Evolutionary conservation across 257 asterid genomes (phyloP).

Genomic region (Buddleja alternifolia): DNA sequence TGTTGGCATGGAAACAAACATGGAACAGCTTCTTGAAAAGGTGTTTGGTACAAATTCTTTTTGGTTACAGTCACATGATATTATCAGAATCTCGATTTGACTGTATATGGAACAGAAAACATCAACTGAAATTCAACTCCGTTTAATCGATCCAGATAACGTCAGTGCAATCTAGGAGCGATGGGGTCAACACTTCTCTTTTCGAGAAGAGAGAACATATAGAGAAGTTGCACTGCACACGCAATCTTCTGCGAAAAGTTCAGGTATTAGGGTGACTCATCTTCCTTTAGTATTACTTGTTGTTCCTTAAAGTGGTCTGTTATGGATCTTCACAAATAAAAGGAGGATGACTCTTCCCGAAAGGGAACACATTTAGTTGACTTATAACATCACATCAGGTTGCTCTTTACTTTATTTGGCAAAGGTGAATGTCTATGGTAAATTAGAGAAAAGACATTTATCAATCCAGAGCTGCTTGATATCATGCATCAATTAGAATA

Average conservation of each 20-base stretch:
- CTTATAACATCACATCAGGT: conserved; percentile 13
- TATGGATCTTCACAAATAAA: conserved; percentile 2
- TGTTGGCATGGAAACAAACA: conserved; percentile 95
- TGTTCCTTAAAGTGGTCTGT: conserved; percentile 10
- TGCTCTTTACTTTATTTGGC: conserved; percentile 23
- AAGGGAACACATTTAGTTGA: not conserved
- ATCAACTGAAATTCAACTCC: not conserved
- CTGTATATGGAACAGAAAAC: conserved; percentile 11
- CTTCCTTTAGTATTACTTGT: not conserved
- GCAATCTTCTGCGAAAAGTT: conserved; percentile 91
- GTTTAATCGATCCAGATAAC: conserved; percentile 64
- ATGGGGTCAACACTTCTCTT: conserved; percentile 96
- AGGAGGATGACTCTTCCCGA: not conserved
- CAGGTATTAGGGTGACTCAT: conserved; percentile 61
- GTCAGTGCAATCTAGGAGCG: conserved; percentile 95
- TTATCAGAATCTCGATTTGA: conserved; percentile 16
- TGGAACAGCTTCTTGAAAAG: conserved; percentile 99
- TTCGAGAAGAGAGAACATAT: conserved; percentile 94
- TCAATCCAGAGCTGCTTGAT: not conserved
- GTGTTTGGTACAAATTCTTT: conserved; percentile 51
- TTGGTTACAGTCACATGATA: conserved; percentile 31
- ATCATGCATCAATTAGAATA: not conserved
- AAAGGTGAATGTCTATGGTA: conserved; percentile 25
- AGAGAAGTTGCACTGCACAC: conserved; percentile 96
- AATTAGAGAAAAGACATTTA: conserved; percentile 17